These are phyloP conservation scores for Artemisia tridentata DNA, from an alignment of 129 eudicot genomes.

Conservation along the genomic window DNA sequence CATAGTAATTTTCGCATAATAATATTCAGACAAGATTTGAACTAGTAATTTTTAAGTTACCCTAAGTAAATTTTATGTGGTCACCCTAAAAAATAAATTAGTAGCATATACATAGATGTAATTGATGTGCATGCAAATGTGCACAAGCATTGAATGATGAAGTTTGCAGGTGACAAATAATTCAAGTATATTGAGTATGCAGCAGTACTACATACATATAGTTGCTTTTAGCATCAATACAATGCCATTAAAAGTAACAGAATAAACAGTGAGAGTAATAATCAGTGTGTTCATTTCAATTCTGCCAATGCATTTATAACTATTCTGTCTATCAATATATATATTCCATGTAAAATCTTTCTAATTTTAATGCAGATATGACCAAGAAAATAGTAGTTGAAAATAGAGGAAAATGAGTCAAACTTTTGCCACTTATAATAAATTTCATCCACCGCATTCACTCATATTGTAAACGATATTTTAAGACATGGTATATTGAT, in stretches of 20 bases:
- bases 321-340: slow-evolving; percentile 11
- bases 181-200: slow-evolving; percentile 13
- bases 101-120: neutral
- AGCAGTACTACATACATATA: slow-evolving; percentile 6
- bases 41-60: neutral
- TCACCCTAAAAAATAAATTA: neutral
- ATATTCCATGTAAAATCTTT: slow-evolving; percentile 47
- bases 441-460: too few relatives aligned
- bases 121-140: slow-evolving; percentile 7
- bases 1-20: too few relatives aligned
- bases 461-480: too few relatives aligned
- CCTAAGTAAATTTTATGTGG: neutral
- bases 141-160: slow-evolving; percentile 27
- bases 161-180: slow-evolving; percentile 22
- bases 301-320: slow-evolving; percentile 35
- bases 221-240: slow-evolving; percentile 22
- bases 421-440: neutral
- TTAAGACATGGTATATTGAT: neutral
- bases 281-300: slow-evolving; percentile 28
- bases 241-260: slow-evolving; percentile 30
- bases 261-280: slow-evolving; percentile 36
- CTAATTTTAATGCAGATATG: slow-evolving; percentile 24
- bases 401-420: slow-evolving; percentile 16
- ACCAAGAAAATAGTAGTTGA: slow-evolving; percentile 4
- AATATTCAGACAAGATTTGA: neutral